A percentile compares a stretch with the other conserved stretches of the same genome.
phyloP scores from a whole-genome alignment of 1,139 yeast genomes.

The Candida gigantensis region DNA sequence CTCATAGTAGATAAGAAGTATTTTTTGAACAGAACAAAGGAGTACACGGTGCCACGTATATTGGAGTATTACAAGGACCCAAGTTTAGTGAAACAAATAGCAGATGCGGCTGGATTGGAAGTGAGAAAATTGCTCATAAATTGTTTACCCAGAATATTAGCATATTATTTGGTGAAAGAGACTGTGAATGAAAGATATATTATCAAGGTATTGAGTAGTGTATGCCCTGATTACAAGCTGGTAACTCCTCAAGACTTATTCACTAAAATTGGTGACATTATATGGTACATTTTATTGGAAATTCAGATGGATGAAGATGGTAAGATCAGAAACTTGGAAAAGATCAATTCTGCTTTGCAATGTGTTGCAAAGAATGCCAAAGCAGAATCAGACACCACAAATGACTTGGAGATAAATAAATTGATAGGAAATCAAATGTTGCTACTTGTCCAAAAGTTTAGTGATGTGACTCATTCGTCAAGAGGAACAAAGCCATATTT shows the following conservation, averaged over 20 bases:
- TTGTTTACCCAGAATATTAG: slow-evolving; percentile 41
- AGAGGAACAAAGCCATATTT: slow-evolving; percentile 70
- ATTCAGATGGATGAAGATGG: slow-evolving; percentile 34
- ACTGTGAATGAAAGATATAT: slow-evolving; percentile 52
- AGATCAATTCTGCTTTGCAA: slow-evolving; percentile 41
- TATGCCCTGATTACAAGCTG: slow-evolving; percentile 45
- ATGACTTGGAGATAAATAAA: slow-evolving; percentile 23
- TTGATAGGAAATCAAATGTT: slow-evolving; percentile 60
- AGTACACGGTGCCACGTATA: slow-evolving; percentile 76
- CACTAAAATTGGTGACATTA: slow-evolving; percentile 43
- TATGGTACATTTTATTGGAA: slow-evolving; percentile 44
- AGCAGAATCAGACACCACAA: slow-evolving; percentile 20
- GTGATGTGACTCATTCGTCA: slow-evolving; percentile 75
- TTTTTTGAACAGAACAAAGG: slow-evolving; percentile 68
- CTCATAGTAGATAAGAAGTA: slow-evolving; percentile 61
- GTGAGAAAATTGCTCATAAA: slow-evolving; percentile 38
- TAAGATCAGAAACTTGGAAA: slow-evolving; percentile 28
- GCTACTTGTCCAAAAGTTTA: slow-evolving; percentile 75
- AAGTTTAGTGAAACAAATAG: slow-evolving; percentile 60
- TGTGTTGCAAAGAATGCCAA: slow-evolving; percentile 34
- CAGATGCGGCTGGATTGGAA: slow-evolving; percentile 35
- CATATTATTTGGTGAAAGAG: slow-evolving; percentile 41
- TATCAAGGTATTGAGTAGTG: slow-evolving; percentile 54
- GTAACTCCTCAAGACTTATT: slow-evolving; percentile 45
- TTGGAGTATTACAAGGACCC: slow-evolving; percentile 58